Evolutionary conservation across 352 stramenopile genomes (phyloP).

Genomic region (Globisporangium solare): DNA sequence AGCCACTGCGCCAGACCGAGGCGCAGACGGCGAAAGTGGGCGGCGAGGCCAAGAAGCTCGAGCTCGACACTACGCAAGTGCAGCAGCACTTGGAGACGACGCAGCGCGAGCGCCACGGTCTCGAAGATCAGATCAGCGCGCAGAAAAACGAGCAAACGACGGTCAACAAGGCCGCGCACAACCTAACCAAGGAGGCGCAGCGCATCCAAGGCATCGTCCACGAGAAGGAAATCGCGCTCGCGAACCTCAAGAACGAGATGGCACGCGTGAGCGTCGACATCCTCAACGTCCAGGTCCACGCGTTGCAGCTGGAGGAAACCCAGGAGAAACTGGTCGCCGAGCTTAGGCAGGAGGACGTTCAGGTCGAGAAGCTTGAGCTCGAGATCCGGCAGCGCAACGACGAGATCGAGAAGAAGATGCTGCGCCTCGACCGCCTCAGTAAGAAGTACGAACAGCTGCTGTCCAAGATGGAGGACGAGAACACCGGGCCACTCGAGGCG

Average conservation of each 20-base stretch:
- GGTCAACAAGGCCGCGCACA: constrained; percentile 88
- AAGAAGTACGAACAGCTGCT: constrained; percentile 93
- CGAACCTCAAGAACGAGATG: constrained; percentile 91
- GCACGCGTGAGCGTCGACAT: constrained; percentile 88
- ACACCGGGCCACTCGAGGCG: constrained; percentile 91
- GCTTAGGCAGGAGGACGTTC: constrained; percentile 84
- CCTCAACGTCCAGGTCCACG: constrained; percentile 90
- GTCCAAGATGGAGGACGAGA: constrained; percentile 85
- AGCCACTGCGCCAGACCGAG: constrained; percentile 87
- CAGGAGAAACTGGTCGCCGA: constrained; percentile 74
- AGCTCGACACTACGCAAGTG: constrained; percentile 61
- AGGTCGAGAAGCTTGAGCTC: constrained; percentile 89
- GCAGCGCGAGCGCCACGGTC: constrained; percentile 81
- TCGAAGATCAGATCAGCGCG: constrained; percentile 81
- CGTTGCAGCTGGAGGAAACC: constrained; percentile 80
- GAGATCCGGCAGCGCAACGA: constrained; percentile 94
- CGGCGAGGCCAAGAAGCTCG: constrained; percentile 61
- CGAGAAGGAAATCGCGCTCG: constrained; percentile 87
- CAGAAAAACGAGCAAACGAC: constrained; percentile 88
- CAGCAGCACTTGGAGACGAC: constrained; percentile 78
- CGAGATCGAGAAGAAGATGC: constrained; percentile 96
- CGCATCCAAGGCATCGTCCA: constrained; percentile 70
- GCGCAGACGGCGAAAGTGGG: constrained; percentile 66
- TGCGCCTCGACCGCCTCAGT: constrained; percentile 90
- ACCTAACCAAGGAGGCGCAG: constrained; percentile 82